Base-by-base conservation (phyloP, 306 rosid genomes). In the Medicago lupulina region DNA sequence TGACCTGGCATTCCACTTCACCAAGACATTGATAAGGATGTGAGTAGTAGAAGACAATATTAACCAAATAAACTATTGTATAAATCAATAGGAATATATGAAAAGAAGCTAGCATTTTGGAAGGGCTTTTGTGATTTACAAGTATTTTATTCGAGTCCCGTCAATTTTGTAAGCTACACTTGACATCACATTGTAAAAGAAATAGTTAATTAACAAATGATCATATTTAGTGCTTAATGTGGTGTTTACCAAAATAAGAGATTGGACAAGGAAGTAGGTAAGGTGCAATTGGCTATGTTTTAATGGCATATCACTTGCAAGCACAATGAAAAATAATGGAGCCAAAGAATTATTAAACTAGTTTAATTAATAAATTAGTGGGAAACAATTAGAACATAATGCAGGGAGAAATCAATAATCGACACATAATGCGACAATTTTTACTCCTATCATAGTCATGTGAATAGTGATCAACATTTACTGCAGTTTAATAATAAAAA, bases 1-100 rank as follows among this genome's bases (percentile, higher is more conserved):
- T 89, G 90, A 85, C 81, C 85, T 86, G 91, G 90, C 85, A 88
- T 88, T 89, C 91, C 97, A 88, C 93, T 87, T 80, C 85, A 81
- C 81, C 6, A 5, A 23, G 80, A 83, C 79, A 73, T 0, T 55
- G 97, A 92, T 62, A 79, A 79, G 41, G 93, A 92, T 87, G 93
- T 88, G 89, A 92, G 93, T 90, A 74, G 82, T 46, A 87, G 80
- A 69, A 80, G 96, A 92, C 97, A 92, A 85, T 60, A 60, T 65
- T 15, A 76, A 73, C 74, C 81, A 64, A 86, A 83, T 75, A 73
- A 76, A 74, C 76, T 58, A 60, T 69, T 9, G 23, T 39, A 46
- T 43, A 79, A 34, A 53, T 57, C 47, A 60, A 57, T 71, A 61
- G 36, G 79, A 81, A 72, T 62, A 58, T 80, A 40, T 61, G 41